Base-by-base conservation (phyloP, 257 asterid species). In the Gentiana straminea region DNA sequence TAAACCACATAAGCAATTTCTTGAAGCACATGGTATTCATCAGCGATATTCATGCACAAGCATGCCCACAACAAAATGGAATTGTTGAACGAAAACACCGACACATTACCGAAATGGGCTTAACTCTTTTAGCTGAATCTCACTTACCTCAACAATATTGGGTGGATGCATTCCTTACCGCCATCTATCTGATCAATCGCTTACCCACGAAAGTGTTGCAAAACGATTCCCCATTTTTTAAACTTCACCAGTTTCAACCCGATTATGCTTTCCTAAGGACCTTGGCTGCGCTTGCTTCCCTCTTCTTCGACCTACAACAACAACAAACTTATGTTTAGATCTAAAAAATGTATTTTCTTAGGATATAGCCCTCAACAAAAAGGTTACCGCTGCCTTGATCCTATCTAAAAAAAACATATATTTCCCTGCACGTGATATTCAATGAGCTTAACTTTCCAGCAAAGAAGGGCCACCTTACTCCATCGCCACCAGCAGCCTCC, bases 281-380 rank as follows among this genome's bases (percentile, higher is more conserved):
- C 35, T 62, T 62, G 51, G 59, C 0, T 62, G 66, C 24, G 15
- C 50, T 8, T 52, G 59, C 9, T 62, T 33, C 15, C 55, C 54
- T 0, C 33, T 33, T 35, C 37, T 59, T 3, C 7, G 13, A 33
- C 47, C 6, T 41, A 13, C 9, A 33, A 13, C 4, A 8, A 44
- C 24, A 13, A 59, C 4, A 48, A 59, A 24, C 24, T 59, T 2
- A 3, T 3, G 2, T 34, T 44, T 36, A 5, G 46, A 1, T 59
- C 46, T 3, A 24, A 24, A 15, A 24, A 24, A 24, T 24, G 24
- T 24, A 24, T 24, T 24, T 24, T 24, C 24, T 24, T 24, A 24
- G 24, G 24, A 24, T 24, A 24, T 24, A 24, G 24, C 24, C 24
- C 24, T 0, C 24, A 24, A 24, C 24, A 24, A 24, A 24, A 24